Base-by-base conservation (phyloP, 106 monocot species). In the Platanthera guangdongensis region DNA sequence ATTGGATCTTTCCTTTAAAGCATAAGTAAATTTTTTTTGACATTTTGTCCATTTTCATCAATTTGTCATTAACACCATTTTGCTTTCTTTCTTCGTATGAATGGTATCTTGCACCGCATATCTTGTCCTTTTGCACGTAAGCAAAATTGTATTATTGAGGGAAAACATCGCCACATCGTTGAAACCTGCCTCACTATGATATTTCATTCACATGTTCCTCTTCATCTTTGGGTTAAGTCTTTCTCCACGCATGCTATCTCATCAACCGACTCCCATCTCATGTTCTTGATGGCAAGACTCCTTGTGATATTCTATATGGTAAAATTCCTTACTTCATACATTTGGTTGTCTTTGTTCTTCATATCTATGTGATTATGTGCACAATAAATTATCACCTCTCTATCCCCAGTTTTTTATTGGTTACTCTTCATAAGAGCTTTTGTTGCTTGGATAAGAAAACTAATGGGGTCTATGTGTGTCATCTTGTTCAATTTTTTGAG, bases 401-500 rank as follows among this genome's bases (percentile, higher is more conserved):
- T 19, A 11, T 49, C 7, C 64, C 11, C 0, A 50, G 45, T 32
- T 78, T 30, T 55, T 78, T 15, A 50, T 64, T n/a, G 77, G 63
- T 3, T 77, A 16, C 57, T 16, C 18, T 8, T 1, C 46, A 62
- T 8, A 77, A 77, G 49, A 16, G 64, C 1, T 64, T 16, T 15
- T 32, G 47, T 15, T 65, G 77, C 21, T 8, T 77, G n/a, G n/a
- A 63, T 63, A 11, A 6, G 7, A 12, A 6, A 8, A 12, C 60
- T 13, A 12, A 3, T 11, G 18, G 14, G 3, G 28, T 78, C 0
- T 12, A 54, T 12, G 55, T 72, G 2, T 78, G 71, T 45, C 57
- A 12, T 32, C 71, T 57, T 78, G 78, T 72, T 25, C 39, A 51
- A 15, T 71, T 71, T 71, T 50, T 69, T 72, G 78, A 78, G 14